Base-by-base conservation (phyloP, 768 basidiomycete genomes). In the Xerocomellus amylosporus region DNA sequence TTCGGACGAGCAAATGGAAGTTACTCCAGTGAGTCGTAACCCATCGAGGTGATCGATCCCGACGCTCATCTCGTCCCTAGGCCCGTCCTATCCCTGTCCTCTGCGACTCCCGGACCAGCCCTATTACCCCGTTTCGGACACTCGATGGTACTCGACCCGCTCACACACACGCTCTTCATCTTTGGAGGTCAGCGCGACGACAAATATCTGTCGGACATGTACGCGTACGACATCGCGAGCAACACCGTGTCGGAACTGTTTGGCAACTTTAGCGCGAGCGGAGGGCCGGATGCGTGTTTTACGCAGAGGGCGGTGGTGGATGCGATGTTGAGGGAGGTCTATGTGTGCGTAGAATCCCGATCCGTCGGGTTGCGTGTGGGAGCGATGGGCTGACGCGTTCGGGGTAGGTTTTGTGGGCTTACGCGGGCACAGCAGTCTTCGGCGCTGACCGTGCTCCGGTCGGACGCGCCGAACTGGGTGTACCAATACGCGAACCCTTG, bases 291-390 rank as follows among this genome's bases (percentile, higher is more conserved):
- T 43, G 79, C 85, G 2, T 85, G 81, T 62, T 90, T 88, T 64
- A 86, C 86, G 2, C 88, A 89, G 60, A 73, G 88, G n/a, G 87
- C 88, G 2, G 83, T 86, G 8, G 79, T 89, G 26, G 87, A 90
- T 59, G 71, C 82, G 0, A 66, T 71, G 8, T 56, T 83, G 54
- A 79, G 77, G 46, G 88, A 90, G 62, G 80, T 92, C 4, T 90
- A 90, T 63, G 77, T 90, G 87, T 90, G 68, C 46, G 84, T 71
- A 8, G n/a, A n/a, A n/a, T n/a, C n/a, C n/a, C n/a, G n/a, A n/a
- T n/a, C n/a, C n/a, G n/a, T n/a, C n/a, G n/a, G n/a, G n/a, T 28
- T 28, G 26, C 26, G 4, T 28, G 5, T 8, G 22, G 24, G 20
- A 9, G 8, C 2, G 42, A 34, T 22, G 17, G 2, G 28, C 45